phyloP scores from a whole-genome alignment of 768 basidiomycete genomes.

The Terana coerulea region DNA sequence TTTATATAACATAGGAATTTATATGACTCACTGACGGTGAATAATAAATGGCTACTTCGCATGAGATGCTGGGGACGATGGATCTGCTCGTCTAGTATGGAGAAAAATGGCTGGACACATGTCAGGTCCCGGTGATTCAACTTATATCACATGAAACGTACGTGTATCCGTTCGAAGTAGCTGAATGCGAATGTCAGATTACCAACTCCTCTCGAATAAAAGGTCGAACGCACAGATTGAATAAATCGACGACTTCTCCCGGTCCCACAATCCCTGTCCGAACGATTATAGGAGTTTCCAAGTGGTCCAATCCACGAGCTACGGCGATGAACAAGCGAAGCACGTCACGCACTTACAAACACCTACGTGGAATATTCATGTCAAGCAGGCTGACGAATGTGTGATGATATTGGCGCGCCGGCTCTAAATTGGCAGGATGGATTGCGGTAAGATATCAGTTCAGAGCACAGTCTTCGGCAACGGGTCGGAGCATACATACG shows the following conservation, averaged over 20 bases:
- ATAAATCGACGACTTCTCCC: constrained; percentile 38
- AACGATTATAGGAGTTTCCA: constrained; percentile 1
- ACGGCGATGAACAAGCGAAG: too few species aligned
- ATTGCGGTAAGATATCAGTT: too few species aligned
- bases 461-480: constrained; percentile 42
- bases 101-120: constrained; percentile 44
- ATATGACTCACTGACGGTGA: constrained; percentile 50
- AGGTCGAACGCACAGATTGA: constrained; percentile 47
- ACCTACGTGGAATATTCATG: constrained; percentile 9
- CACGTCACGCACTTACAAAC: too few species aligned
- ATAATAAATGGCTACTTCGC: constrained; percentile 45
- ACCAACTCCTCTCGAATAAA: too few species aligned
- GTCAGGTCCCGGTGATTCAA: too few species aligned
- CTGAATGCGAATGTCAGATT: constrained; percentile 29
- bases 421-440: not conserved
- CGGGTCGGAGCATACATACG: not conserved
- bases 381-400: constrained; percentile 6
- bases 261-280: constrained; percentile 2
- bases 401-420: constrained; percentile 5
- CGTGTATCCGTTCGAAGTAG: constrained; percentile 47
- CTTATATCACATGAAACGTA: constrained; percentile 23
- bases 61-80: constrained; percentile 46
- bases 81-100: constrained; percentile 44
- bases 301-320: constrained; percentile 1
- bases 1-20: not conserved